These are phyloP conservation scores for Balakata baccata DNA, from an alignment of 345 rosid species.

Conservation along the genomic window DNA sequence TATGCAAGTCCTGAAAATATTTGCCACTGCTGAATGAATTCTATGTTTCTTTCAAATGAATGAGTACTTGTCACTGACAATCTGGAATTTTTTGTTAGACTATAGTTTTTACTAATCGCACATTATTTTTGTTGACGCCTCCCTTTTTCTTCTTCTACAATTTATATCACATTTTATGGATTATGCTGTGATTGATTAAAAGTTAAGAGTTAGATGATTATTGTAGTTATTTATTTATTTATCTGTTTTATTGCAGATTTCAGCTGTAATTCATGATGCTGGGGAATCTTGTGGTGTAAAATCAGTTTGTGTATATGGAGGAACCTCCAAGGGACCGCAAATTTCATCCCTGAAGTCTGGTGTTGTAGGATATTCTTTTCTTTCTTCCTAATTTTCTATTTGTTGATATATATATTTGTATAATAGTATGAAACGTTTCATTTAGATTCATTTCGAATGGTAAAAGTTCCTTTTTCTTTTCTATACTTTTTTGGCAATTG, in stretches of 20 bases:
- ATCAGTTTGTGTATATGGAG: constrained; percentile 86
- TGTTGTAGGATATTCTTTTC: constrained; percentile 49
- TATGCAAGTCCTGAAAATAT: too few species aligned
- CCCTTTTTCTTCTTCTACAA: too few species aligned
- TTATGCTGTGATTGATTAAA: neutral
- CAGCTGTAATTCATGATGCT: constrained; percentile 69
- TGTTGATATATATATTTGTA: neutral
- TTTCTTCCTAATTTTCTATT: constrained; percentile 8
- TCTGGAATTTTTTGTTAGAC: too few species aligned
- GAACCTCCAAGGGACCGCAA: constrained; percentile 84
- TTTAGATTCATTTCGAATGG: neutral
- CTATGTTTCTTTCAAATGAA: too few species aligned
- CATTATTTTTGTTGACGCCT: too few species aligned
- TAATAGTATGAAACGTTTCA: neutral
- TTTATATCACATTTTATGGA: too few species aligned
- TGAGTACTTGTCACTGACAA: too few species aligned
- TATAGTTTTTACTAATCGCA: too few species aligned
- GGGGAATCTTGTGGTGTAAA: constrained; percentile 67
- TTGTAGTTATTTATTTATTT: neutral
- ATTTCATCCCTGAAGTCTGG: constrained; percentile 67
- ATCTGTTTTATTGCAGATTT: constrained; percentile 48
- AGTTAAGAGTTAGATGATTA: neutral
- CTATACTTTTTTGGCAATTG: neutral
- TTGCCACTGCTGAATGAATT: too few species aligned
- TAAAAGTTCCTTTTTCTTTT: neutral